These are phyloP conservation scores for Pouteria campechiana DNA, from an alignment of 179 eudicot species.

Conservation along the genomic window DNA sequence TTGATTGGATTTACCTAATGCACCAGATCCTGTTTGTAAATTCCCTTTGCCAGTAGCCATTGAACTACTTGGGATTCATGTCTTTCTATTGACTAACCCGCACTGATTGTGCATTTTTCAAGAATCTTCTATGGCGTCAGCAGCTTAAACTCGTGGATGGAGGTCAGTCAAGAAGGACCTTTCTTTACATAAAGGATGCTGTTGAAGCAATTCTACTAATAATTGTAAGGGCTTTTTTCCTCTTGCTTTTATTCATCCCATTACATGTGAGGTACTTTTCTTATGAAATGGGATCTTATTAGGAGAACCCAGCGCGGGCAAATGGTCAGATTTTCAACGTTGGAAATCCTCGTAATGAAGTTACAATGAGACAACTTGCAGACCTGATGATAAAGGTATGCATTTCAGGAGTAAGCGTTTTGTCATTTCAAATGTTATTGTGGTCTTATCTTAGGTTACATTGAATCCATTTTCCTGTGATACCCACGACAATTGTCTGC, in stretches of 20 bases:
- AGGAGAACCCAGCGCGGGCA: slow-evolving; percentile 95
- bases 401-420: no score
- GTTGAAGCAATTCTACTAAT: slow-evolving; percentile 87
- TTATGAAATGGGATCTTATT: no score
- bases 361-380: slow-evolving; percentile 93
- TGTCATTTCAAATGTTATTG: no score
- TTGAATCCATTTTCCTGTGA: no score
- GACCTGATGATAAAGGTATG: slow-evolving; percentile 99
- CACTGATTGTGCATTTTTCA: no score
- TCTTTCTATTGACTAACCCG: no score
- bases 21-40: neutral
- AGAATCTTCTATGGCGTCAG: slow-evolving; percentile 85
- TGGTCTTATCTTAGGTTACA: no score
- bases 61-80: no score
- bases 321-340: slow-evolving; percentile 96
- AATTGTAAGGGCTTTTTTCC: slow-evolving; percentile 52
- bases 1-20: neutral
- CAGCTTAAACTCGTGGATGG: slow-evolving; percentile 98
- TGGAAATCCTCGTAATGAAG: slow-evolving; percentile 97
- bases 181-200: slow-evolving; percentile 87
- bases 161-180: slow-evolving; percentile 92
- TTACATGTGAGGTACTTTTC: no score
- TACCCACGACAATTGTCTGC: no score
- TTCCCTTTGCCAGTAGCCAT: neutral
- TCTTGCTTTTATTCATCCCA: no score